A percentile compares a stretch with the other conserved stretches of the same genome.
Conservation (phyloP, 768 basidiomycete species). For the Hemileccinum impolitum region DNA sequence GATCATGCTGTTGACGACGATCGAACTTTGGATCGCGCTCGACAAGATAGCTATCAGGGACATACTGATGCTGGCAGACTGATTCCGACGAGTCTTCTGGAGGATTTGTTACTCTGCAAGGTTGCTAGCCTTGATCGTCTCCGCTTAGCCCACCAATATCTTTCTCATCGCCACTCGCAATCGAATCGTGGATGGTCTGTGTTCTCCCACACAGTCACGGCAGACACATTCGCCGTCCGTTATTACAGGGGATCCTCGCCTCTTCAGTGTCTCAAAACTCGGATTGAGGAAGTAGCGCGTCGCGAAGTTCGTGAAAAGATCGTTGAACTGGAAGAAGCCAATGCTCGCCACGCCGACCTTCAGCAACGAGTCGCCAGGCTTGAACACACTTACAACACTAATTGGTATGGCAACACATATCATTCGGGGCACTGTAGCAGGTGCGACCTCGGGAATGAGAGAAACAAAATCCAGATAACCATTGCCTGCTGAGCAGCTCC, state of each 20-base stretch:
- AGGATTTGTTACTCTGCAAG: conserved; percentile 30
- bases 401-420: not conserved
- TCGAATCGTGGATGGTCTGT: conserved; percentile 27
- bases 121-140: conserved; percentile 28
- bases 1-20: conserved; percentile 37
- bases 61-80: conserved; percentile 27
- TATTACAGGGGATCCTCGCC: conserved; percentile 27
- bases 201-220: conserved; percentile 23
- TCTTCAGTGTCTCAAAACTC: conserved; percentile 23
- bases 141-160: conserved; percentile 24
- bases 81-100: conserved; percentile 23
- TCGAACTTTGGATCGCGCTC: conserved; percentile 38
- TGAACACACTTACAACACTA: not conserved
- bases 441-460: conserved; percentile 22
- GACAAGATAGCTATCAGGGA: conserved; percentile 22
- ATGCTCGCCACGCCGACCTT: conserved; percentile 18
- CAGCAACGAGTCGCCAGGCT: not conserved
- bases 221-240: conserved; percentile 31
- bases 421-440: conserved; percentile 20
- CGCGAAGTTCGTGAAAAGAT: conserved; percentile 21
- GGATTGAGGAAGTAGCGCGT: conserved; percentile 30
- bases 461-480: conserved; percentile 51
- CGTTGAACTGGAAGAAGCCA: conserved; percentile 25
- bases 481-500: conserved; percentile 27
- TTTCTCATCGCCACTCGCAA: conserved; percentile 27